Base-by-base conservation (phyloP, 2,329 filamentous ascomycete species). In the Fusarium camptoceras region DNA sequence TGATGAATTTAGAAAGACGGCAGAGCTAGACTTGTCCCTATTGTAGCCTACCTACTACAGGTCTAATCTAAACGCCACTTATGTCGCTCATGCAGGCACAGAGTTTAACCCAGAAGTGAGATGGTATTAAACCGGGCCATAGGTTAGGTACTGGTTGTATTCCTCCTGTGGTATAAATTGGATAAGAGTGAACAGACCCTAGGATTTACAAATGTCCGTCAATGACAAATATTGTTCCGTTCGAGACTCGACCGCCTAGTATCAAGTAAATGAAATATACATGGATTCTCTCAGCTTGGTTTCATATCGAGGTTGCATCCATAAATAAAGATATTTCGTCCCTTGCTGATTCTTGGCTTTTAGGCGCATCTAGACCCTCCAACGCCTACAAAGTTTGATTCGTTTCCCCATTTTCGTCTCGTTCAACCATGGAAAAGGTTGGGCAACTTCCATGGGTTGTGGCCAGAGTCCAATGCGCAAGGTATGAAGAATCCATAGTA, bases 81-180 rank as follows among this genome's bases (percentile, higher is more conserved):
- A 62, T 70, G 66, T 46, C 49, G 42, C 44, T 59, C 56, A 67
- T 63, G 16, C 48, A 70, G 66, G 66, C 47, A 63, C 55, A 47
- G 49, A 22, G 24, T 46, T 34, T 53, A 39, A 59, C 39, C 62
- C 53, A 31, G 41, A 46, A 60, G 34, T n/a, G 34, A 37, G 34
- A 37, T 37, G 34, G 18, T 37, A 37, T 37, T 37, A 18, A 37
- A n/a, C 34, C 10, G 31, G 49, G 34, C 6, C 15, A 14, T 37
- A n/a, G 3, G 34, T 18, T n/a, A n/a, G n/a, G n/a, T n/a, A n/a
- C n/a, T n/a, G n/a, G n/a, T n/a, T n/a, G n/a, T n/a, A n/a, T n/a
- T n/a, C n/a, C 15, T 34, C 11, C 20, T 18, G 20, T 57, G 15
- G 27, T 30, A 28, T 27, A 22, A 20, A 25, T 6, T 37, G 18